These are phyloP conservation scores for Aspergillus indologenus DNA, from an alignment of 495 filamentous ascomycete genomes.

Conservation along the genomic window DNA sequence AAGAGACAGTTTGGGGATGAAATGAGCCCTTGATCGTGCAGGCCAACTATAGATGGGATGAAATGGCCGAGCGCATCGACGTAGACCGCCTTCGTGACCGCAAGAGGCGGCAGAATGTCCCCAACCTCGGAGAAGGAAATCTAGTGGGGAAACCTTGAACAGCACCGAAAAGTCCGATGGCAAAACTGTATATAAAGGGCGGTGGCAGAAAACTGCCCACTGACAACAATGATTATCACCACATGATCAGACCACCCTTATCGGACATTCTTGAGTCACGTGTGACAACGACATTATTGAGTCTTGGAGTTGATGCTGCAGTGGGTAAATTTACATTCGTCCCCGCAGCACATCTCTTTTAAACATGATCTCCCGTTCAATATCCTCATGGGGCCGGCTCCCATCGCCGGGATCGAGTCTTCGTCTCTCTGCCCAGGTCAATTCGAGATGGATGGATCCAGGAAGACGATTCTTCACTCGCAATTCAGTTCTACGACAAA, in stretches of 20 bases:
- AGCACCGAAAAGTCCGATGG: neutral
- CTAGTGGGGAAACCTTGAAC: neutral
- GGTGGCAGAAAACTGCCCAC: constrained; percentile 1
- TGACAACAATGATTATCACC: neutral
- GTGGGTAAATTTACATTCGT: constrained; percentile 10
- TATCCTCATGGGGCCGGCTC: constrained; percentile 28
- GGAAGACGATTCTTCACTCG: constrained; percentile 40
- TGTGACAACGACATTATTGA: constrained; percentile 16
- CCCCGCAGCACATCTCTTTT: constrained; percentile 15
- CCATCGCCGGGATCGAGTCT: constrained; percentile 16
- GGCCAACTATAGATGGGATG: too few species aligned
- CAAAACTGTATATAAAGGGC: neutral
- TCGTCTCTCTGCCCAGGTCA: constrained; percentile 15
- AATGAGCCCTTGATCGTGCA: too few species aligned
- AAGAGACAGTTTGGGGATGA: too few species aligned
- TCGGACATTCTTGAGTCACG: constrained; percentile 15
- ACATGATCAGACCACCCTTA: constrained; percentile 8
- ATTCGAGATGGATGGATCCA: constrained; percentile 18
- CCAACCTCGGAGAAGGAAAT: neutral
- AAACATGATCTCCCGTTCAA: constrained; percentile 34
- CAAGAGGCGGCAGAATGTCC: neutral
- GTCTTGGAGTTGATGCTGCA: constrained; percentile 6
- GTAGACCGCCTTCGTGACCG: too few species aligned
- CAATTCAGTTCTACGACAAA: constrained; percentile 31
- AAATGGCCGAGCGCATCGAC: too few species aligned